A percentile compares a stretch with the other conserved stretches of the same genome.
Conservation (phyloP, 768 basidiomycete genomes). For the Psilocybe sp. region DNA sequence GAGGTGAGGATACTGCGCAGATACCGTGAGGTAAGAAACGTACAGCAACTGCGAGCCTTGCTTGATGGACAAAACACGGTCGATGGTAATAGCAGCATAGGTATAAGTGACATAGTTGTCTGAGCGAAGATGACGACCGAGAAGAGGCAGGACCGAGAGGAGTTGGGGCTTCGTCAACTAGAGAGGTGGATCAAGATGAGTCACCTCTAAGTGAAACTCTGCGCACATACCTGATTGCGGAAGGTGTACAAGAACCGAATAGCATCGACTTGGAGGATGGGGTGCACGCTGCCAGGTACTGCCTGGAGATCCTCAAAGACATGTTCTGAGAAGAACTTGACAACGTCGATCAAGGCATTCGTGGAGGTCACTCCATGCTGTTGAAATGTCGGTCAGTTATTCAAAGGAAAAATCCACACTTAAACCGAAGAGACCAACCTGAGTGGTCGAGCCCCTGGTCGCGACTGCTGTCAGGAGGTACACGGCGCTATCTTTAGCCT, state of each 20-base stretch:
- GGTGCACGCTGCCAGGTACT: slow-evolving; percentile 64
- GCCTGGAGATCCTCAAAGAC: slow-evolving; percentile 86
- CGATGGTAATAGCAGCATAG: slow-evolving; percentile 98
- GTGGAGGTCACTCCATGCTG: slow-evolving; percentile 93
- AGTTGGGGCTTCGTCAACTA: slow-evolving; percentile 88
- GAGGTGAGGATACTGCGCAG: slow-evolving; percentile 1
- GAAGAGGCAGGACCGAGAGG: slow-evolving; percentile 83
- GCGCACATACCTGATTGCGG: slow-evolving; percentile 76
- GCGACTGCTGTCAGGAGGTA: slow-evolving; percentile 94
- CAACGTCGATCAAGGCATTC: slow-evolving; percentile 88
- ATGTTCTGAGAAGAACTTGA: slow-evolving; percentile 93
- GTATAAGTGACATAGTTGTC: slow-evolving; percentile 91
- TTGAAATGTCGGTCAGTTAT: not conserved
- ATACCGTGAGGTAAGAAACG: slow-evolving; percentile 23
- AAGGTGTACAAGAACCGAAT: slow-evolving; percentile 95
- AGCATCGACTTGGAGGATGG: slow-evolving; percentile 93
- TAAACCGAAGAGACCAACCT: slow-evolving; percentile 43
- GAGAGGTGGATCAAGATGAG: slow-evolving; percentile 31
- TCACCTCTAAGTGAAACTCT: not conserved
- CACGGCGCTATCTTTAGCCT: slow-evolving; percentile 89
- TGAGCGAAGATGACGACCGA: slow-evolving; percentile 79
- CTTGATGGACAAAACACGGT: slow-evolving; percentile 89
- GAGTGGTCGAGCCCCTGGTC: slow-evolving; percentile 80
- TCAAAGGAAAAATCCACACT: slow-evolving; percentile 2
- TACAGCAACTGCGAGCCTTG: slow-evolving; percentile 73